A percentile compares a stretch with the other conserved stretches of the same genome.
These are phyloP conservation scores for Tylopilus intermedius DNA, from an alignment of 768 basidiomycete genomes.

Conservation along the genomic window DNA sequence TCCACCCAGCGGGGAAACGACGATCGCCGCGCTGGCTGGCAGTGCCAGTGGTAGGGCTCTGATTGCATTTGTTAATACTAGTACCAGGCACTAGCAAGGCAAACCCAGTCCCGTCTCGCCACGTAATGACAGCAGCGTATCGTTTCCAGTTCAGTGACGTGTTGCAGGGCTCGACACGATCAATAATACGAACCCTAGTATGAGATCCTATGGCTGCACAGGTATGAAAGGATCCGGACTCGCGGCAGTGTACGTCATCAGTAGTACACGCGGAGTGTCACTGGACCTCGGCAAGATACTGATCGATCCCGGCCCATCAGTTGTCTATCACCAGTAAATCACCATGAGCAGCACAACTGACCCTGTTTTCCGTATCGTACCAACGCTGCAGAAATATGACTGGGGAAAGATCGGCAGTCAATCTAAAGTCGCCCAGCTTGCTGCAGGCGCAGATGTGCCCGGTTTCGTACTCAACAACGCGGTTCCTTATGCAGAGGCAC, in stretches of 20 bases:
- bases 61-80: no score
- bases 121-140: no score
- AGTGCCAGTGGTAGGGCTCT: no score
- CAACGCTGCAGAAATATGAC: constrained; percentile 86
- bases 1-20: no score
- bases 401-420: constrained; percentile 85
- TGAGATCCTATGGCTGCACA: no score
- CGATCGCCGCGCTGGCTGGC: no score
- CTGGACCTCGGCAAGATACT: neutral
- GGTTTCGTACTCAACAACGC: constrained; percentile 65
- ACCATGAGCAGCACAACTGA: constrained; percentile 24
- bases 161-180: neutral
- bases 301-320: neutral
- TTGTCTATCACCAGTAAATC: neutral
- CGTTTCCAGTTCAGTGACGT: neutral
- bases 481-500: constrained; percentile 89
- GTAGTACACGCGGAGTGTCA: neutral
- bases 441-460: constrained; percentile 52
- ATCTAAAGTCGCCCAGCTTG: constrained; percentile 88
- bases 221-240: no score
- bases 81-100: no score
- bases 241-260: neutral
- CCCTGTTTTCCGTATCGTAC: constrained; percentile 71
- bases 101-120: no score
- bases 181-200: neutral